Base-by-base conservation (phyloP, 805 yeast species). In the Candida pseudofarinosa region DNA sequence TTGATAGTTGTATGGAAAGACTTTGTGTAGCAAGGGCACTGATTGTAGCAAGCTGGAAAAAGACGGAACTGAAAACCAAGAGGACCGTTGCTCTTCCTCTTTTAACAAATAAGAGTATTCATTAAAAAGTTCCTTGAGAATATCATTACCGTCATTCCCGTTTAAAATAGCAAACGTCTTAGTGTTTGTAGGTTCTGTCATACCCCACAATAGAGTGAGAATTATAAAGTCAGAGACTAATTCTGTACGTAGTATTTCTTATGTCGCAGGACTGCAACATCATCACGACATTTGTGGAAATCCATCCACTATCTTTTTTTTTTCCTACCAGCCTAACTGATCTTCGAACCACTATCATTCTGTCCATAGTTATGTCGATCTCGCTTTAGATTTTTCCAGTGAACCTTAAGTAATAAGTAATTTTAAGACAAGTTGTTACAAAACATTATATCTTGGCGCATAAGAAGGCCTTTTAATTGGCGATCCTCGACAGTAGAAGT, bases 1-100 rank as follows among this genome's bases (percentile, higher is more conserved):
- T 45, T 59, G 63, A 16, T 56, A 61, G 40, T 56, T 57, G 6
- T 35, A 40, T 4, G 62, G 60, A 4, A 60, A 20, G n/a, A 59
- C 28, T 16, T 45, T 40, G 19, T 44, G 49, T 4, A 59, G 19
- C 12, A 57, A n/a, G 2, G 64, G 63, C 8, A 55, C n/a, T 3
- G 53, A 42, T 35, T 50, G 32, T 23, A 23, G 28, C 15, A 53
- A 26, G 3, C 39, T 36, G 3, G 41, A 35, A n/a, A 37, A 33
- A 23, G 28, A 23, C 28, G 10, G 10, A 23, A 23, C 28, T 6
- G 38, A 33, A 17, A 10, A 13, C 19, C 28, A 35, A 14, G 44
- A 39, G 30, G 20, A 34, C 19, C 26, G 37, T 10, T 19, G 16
- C 17, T 38, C 35, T 13, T 36, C 33, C 28, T 23, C 10, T 28